Base-by-base conservation (phyloP, 164 flowering plant species). In the Magnolia sinica region DNA sequence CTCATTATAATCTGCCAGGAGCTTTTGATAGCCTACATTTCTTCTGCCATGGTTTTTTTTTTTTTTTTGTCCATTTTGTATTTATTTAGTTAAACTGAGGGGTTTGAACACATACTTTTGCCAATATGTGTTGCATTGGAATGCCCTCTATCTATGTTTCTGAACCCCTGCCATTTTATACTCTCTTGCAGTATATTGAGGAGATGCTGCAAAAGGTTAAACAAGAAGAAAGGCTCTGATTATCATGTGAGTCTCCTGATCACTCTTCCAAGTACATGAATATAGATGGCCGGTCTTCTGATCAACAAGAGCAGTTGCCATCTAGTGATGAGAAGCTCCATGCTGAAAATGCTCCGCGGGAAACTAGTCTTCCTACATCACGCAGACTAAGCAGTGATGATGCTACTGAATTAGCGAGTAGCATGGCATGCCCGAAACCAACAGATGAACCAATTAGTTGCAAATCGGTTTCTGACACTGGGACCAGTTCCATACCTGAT, bases 191-290 rank as follows among this genome's bases (percentile, higher is more conserved):
- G 83, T 86, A 80, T 77, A 84, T 83, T 20, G 85, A 81, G 76
- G 87, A 76, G 85, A 85, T 86, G 81, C 83, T 85, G 84, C 84
- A 85, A 79, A 82, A 83, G 83, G 89, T 83, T 76, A 83, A 84
- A 76, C 78, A 81, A 72, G 88, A 84, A 71, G 85, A 84, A 78
- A 82, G 80, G 82, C 82, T 84, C 31, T 77, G 75, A 70, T 79
- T 87, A 76, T 79, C 83, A 67, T 83, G 77, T 83, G 84, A 68
- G 74, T 76, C 81, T 73, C 78, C 82, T 78, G 79, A 81, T 82
- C 64, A 74, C 81, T 70, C 74, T 77, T 85, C 88, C 81, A 78
- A 75, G 80, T 74, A 22, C 72, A 20, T 82, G 80, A 77, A 71
- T 65, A 65, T 77, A 72, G 87, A 82, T 75, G 4, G 61, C 16